phyloP scores from a whole-genome alignment of 257 asterid species.

The Paraleonurus japonicus region DNA sequence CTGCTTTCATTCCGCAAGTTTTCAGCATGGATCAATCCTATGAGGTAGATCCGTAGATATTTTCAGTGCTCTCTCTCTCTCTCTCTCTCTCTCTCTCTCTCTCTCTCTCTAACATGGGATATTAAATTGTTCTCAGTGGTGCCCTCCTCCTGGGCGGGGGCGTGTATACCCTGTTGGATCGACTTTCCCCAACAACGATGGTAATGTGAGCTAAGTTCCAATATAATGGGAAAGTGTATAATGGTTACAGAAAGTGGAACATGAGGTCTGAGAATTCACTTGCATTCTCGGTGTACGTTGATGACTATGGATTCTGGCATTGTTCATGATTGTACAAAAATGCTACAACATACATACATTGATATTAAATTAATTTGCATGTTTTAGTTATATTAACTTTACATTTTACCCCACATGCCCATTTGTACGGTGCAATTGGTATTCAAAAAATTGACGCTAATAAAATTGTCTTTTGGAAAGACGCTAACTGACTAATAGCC shows the following conservation, averaged over 20 bases:
- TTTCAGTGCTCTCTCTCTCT: background rate
- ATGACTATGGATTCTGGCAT: background rate
- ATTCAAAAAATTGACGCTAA: too few species aligned
- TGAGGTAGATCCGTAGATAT: conserved; percentile 38
- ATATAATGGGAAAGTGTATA: background rate
- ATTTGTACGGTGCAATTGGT: too few species aligned
- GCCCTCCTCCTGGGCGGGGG: conserved; percentile 95
- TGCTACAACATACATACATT: background rate
- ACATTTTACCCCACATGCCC: too few species aligned
- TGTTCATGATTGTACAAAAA: background rate
- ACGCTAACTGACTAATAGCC: too few species aligned
- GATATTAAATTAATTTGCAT: too few species aligned
- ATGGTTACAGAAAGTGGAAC: background rate
- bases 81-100: background rate
- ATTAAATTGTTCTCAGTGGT: conserved; percentile 49
- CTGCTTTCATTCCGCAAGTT: conserved; percentile 91
- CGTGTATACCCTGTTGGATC: conserved; percentile 68
- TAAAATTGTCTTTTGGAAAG: too few species aligned
- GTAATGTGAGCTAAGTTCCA: conserved; percentile 45
- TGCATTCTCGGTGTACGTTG: background rate
- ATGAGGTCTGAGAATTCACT: background rate
- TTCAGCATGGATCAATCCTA: conserved; percentile 95
- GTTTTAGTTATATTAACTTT: too few species aligned
- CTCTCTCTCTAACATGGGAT: background rate
- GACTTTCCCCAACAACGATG: conserved; percentile 79